Conservation (phyloP, 202 grass and related monocot species). For the Digitaria exilis region DNA sequence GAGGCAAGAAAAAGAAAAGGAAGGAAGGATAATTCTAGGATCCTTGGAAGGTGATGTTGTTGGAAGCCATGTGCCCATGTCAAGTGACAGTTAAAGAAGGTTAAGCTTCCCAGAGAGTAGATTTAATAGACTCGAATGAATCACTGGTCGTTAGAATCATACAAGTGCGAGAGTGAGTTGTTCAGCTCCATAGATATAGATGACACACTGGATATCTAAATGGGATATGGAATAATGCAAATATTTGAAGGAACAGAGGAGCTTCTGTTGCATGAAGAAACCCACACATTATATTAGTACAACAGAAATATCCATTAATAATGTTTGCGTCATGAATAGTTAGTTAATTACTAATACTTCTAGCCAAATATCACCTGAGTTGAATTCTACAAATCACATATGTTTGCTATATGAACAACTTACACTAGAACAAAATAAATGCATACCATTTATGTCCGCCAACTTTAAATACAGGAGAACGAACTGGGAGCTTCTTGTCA, state of each 20-base stretch:
- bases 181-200: neutral
- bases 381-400: neutral
- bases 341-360: neutral
- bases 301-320: neutral
- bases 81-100: neutral
- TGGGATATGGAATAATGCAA: neutral
- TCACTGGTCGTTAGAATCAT: neutral
- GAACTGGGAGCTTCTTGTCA: neutral
- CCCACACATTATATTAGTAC: neutral
- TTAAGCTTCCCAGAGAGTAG: neutral
- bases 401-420: neutral
- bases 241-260: neutral
- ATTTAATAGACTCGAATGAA: neutral
- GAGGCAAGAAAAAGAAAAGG: neutral
- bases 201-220: neutral
- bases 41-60: neutral
- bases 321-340: neutral
- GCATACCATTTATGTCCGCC: conserved; percentile 36
- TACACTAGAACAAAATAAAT: neutral
- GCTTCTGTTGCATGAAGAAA: neutral
- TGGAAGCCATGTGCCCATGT: too few species aligned
- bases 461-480: conserved; percentile 39
- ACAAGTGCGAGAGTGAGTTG: neutral
- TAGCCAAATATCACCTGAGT: neutral
- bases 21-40: neutral